Conservation (phyloP, 345 rosid species). For the Lepidium sativum region DNA sequence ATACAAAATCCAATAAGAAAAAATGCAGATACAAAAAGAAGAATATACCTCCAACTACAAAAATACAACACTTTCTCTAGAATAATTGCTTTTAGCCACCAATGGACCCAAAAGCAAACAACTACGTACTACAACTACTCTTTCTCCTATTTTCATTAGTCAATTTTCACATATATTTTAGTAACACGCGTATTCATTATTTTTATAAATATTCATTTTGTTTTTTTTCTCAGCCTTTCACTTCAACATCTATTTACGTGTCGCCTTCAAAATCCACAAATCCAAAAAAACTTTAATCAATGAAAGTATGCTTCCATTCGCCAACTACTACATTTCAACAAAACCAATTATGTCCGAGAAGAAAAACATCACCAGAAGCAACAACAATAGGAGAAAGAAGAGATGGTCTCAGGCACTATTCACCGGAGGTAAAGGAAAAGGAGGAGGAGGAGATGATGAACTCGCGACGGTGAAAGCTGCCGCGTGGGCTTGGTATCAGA, state of each 20-base stretch:
- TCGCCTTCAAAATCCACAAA: slow-evolving; percentile 14
- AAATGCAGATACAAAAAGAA: background rate
- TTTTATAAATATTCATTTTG: background rate
- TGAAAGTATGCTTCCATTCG: slow-evolving; percentile 12
- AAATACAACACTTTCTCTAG: background rate
- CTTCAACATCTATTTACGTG: slow-evolving; percentile 19
- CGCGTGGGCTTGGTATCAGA: slow-evolving; percentile 88
- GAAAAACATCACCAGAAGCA: background rate
- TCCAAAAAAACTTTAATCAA: background rate
- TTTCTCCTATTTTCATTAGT: background rate
- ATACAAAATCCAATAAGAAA: no score
- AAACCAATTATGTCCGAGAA: slow-evolving; percentile 17
- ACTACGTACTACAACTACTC: background rate
- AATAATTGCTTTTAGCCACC: slow-evolving; percentile 4
- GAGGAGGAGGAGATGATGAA: slow-evolving; percentile 27
- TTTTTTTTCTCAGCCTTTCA: background rate
- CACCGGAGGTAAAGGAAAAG: slow-evolving; percentile 8
- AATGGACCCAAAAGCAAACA: slow-evolving; percentile 22
- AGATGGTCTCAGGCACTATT: slow-evolving; percentile 6
- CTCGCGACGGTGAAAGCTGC: slow-evolving; percentile 56
- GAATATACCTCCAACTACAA: background rate
- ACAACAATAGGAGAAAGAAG: slow-evolving; percentile 8
- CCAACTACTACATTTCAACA: slow-evolving; percentile 28
- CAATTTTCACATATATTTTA: background rate
- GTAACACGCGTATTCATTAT: background rate